phyloP scores from a whole-genome alignment of 331 rosid species.

The Dryas integrifolia region DNA sequence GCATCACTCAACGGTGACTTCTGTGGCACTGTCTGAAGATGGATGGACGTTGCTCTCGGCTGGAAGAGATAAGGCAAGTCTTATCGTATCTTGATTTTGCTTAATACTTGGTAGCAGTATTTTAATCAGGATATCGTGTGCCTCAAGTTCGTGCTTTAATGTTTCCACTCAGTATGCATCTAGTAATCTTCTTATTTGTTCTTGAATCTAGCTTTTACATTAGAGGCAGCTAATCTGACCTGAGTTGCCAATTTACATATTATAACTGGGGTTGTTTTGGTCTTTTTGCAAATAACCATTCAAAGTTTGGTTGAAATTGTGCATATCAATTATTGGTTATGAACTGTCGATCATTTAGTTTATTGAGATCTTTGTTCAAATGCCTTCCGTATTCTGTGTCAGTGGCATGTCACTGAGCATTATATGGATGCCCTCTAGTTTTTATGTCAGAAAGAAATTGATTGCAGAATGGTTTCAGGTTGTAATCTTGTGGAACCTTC shows the following conservation, averaged over 20 bases:
- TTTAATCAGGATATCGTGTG: neutral
- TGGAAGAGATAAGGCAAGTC: conserved; percentile 85
- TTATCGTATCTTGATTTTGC: neutral
- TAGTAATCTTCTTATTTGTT: neutral
- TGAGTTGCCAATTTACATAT: neutral
- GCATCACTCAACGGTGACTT: conserved; percentile 79
- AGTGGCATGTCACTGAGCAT: neutral
- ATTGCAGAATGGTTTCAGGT: conserved; percentile 53
- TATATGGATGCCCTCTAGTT: neutral
- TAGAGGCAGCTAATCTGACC: neutral
- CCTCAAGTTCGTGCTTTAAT: neutral
- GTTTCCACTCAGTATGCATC: neutral
- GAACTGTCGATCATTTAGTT: neutral
- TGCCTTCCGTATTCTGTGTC: neutral
- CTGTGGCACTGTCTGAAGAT: conserved; percentile 80
- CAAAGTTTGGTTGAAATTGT: too few species aligned
- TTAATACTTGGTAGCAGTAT: neutral
- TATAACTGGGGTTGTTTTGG: neutral
- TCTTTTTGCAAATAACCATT: too few species aligned
- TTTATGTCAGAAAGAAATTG: conserved; percentile 12
- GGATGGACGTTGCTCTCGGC: conserved; percentile 81
- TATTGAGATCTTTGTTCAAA: neutral
- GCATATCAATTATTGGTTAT: neutral
- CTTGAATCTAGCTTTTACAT: neutral
- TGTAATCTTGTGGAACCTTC: conserved; percentile 89